Percentiles rank a stretch among this genome's conserved stretches.
phyloP scores from a whole-genome alignment of 768 basidiomycete genomes.

The Podaxis carcinomalis region DNA sequence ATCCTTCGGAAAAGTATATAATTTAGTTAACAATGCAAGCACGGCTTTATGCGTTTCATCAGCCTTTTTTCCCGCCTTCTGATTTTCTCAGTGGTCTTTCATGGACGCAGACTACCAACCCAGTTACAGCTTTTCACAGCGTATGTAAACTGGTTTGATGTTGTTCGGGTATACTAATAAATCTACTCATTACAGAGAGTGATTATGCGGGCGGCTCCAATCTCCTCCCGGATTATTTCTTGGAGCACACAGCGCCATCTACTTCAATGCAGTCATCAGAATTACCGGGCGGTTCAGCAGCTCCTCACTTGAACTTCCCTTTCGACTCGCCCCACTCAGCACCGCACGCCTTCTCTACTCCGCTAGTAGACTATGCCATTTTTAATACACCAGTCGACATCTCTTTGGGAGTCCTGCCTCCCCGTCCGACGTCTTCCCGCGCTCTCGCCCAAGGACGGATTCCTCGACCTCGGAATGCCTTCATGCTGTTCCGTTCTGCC shows the following conservation, averaged over 20 bases:
- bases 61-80: slow-evolving; percentile 8
- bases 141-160: slow-evolving; percentile 1
- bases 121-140: slow-evolving; percentile 7
- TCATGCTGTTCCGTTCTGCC: slow-evolving; percentile 67
- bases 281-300: slow-evolving; percentile 1
- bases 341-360: neutral
- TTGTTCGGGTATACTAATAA: neutral
- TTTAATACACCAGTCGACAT: slow-evolving; percentile 11
- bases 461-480: slow-evolving; percentile 80
- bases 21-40: slow-evolving; percentile 11
- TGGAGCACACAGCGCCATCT: neutral
- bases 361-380: slow-evolving; percentile 4
- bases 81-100: slow-evolving; percentile 6
- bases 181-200: slow-evolving; percentile 16
- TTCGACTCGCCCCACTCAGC: neutral
- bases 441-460: slow-evolving; percentile 42
- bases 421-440: slow-evolving; percentile 16
- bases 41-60: slow-evolving; percentile 8
- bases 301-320: neutral
- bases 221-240: neutral
- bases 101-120: slow-evolving; percentile 10
- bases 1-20: slow-evolving; percentile 13
- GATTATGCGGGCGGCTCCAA: neutral
- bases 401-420: slow-evolving; percentile 12
- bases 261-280: slow-evolving; percentile 1